Conservation (phyloP, 331 rosid genomes). For the Rhamnella rubrinervis region DNA sequence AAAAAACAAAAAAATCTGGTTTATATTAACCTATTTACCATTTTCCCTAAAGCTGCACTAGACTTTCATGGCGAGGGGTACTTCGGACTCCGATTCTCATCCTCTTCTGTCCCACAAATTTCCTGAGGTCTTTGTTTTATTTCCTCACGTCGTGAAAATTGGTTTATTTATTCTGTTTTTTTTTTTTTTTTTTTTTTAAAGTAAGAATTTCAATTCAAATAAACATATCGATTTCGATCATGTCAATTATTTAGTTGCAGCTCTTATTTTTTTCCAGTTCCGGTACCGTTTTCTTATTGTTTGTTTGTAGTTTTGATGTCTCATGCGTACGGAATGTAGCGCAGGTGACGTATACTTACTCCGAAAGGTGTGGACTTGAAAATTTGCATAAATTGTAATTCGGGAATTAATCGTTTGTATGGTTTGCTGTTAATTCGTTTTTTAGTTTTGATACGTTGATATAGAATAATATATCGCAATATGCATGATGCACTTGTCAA, state of each 20-base stretch:
- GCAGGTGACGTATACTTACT: slow-evolving; percentile 53
- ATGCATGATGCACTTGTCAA: slow-evolving; percentile 1
- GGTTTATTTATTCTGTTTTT: neutral
- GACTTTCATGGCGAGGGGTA: slow-evolving; percentile 34
- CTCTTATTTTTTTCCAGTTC: too few species aligned
- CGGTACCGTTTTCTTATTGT: neutral
- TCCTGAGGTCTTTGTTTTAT: slow-evolving; percentile 50
- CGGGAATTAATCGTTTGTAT: neutral
- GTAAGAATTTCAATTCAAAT: too few species aligned
- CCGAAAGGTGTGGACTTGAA: slow-evolving; percentile 49
- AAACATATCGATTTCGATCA: too few species aligned
- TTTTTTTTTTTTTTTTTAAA: too few species aligned
- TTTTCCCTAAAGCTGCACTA: neutral
- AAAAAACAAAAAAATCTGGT: too few species aligned
- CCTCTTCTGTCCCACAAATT: slow-evolving; percentile 56
- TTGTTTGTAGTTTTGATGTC: slow-evolving; percentile 20
- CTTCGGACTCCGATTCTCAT: slow-evolving; percentile 54
- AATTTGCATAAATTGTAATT: neutral
- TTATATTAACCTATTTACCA: too few species aligned
- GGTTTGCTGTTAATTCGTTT: neutral
- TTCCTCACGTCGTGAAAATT: neutral
- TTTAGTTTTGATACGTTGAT: neutral
- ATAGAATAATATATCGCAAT: neutral
- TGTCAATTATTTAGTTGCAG: too few species aligned
- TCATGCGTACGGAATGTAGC: slow-evolving; percentile 11